A percentile compares a stretch with the other conserved stretches of the same genome.
These are phyloP conservation scores for Clonostachys rosea DNA, from an alignment of 2,329 filamentous ascomycete species.

Conservation along the genomic window DNA sequence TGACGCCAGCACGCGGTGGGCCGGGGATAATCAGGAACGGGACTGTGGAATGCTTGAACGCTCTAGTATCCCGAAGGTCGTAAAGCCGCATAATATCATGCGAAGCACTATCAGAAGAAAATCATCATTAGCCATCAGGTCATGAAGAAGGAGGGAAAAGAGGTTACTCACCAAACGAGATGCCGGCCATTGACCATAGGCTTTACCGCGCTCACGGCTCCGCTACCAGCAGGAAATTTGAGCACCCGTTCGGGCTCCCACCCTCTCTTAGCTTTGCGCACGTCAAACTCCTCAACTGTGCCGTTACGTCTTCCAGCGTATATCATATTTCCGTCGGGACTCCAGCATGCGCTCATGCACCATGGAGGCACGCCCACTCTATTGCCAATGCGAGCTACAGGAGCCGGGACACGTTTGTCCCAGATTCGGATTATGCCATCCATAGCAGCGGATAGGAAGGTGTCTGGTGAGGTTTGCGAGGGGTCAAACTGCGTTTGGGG, in stretches of 20 bases:
- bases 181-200: slow-evolving; percentile 92
- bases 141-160: slow-evolving; percentile 12
- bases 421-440: slow-evolving; percentile 89
- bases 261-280: slow-evolving; percentile 67
- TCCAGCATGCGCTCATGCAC: slow-evolving; percentile 98
- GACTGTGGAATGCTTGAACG: slow-evolving; percentile 70
- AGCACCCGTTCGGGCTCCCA: slow-evolving; percentile 74
- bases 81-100: slow-evolving; percentile 93
- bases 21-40: slow-evolving; percentile 97
- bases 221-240: slow-evolving; percentile 84
- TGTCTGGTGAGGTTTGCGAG: slow-evolving; percentile 55
- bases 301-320: slow-evolving; percentile 89
- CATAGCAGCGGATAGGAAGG: slow-evolving; percentile 83
- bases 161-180: slow-evolving; percentile 62
- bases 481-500: background rate
- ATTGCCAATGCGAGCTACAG: slow-evolving; percentile 75
- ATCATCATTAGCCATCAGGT: background rate
- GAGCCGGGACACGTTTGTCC: slow-evolving; percentile 74
- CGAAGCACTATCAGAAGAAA: slow-evolving; percentile 60
- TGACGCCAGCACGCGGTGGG: slow-evolving; percentile 76
- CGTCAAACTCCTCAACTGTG: slow-evolving; percentile 88
- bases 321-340: slow-evolving; percentile 89
- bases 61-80: slow-evolving; percentile 67
- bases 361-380: slow-evolving; percentile 79
- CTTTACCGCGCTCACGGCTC: slow-evolving; percentile 80